These are phyloP conservation scores for Saitozyma podzolica DNA, from an alignment of 768 basidiomycete species.

Conservation along the genomic window DNA sequence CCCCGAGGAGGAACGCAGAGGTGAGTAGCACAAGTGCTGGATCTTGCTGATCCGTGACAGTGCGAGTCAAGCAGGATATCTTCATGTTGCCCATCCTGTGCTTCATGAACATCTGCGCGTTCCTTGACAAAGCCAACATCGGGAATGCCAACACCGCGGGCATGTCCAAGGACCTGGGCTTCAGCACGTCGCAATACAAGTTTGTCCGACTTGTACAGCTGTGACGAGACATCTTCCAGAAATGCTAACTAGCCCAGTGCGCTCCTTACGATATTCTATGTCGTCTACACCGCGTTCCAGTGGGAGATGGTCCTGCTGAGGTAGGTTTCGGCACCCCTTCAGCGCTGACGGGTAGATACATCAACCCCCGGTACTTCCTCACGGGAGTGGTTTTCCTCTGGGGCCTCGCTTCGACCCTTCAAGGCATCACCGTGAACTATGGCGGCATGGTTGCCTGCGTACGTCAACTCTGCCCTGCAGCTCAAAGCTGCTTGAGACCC, in stretches of 20 bases:
- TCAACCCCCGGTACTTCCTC: slow-evolving; percentile 16
- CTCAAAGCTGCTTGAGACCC: slow-evolving; percentile 3
- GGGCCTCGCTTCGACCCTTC: slow-evolving; percentile 22
- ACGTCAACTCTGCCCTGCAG: slow-evolving; percentile 1
- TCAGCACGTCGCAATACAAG: slow-evolving; percentile 22
- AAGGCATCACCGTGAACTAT: slow-evolving; percentile 22
- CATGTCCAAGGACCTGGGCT: slow-evolving; percentile 17
- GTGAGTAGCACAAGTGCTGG: slow-evolving; percentile 1
- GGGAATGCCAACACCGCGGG: slow-evolving; percentile 23
- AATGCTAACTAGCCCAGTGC: slow-evolving; percentile 2
- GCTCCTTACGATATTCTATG: slow-evolving; percentile 26
- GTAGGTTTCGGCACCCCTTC: neutral
- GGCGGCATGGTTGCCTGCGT: slow-evolving; percentile 28
- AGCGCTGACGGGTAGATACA: slow-evolving; percentile 5
- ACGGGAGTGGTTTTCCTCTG: slow-evolving; percentile 15
- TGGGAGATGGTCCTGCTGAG: slow-evolving; percentile 23
- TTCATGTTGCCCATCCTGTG: slow-evolving; percentile 21
- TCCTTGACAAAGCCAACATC: slow-evolving; percentile 29
- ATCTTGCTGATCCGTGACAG: slow-evolving; percentile 2
- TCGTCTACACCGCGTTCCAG: slow-evolving; percentile 23
- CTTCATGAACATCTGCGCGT: slow-evolving; percentile 25
- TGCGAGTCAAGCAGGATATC: slow-evolving; percentile 24
- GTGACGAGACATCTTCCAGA: neutral
- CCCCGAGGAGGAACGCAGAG: slow-evolving; percentile 8
- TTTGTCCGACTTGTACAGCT: slow-evolving; percentile 1